A percentile compares a stretch with the other conserved stretches of the same genome.
Conservation (phyloP, 2,329 filamentous ascomycete species). For the Chaetothyriales sp. region DNA sequence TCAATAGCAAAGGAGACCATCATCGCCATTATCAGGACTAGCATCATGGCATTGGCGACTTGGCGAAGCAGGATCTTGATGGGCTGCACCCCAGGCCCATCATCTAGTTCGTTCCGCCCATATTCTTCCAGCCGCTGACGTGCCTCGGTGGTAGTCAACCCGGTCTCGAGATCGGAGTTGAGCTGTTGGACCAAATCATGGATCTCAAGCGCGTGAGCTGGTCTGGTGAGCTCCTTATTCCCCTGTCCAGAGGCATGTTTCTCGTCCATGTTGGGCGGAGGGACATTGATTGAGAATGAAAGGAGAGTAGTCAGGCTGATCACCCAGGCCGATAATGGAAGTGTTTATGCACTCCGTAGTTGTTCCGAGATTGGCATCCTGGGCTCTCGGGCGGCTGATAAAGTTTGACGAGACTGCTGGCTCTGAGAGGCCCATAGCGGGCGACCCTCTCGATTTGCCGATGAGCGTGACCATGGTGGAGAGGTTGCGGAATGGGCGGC, state of each 20-base stretch:
- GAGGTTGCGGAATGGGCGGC: too few species aligned
- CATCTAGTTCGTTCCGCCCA: slow-evolving; percentile 51
- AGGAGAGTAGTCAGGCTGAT: too few species aligned
- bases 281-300: too few species aligned
- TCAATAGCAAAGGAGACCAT: slow-evolving; percentile 41
- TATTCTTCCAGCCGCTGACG: slow-evolving; percentile 39
- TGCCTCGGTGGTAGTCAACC: slow-evolving; percentile 41
- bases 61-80: slow-evolving; percentile 54
- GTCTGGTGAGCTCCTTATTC: slow-evolving; percentile 41
- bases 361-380: too few species aligned
- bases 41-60: slow-evolving; percentile 53
- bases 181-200: slow-evolving; percentile 41
- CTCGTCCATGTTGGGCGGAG: too few species aligned
- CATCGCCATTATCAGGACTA: slow-evolving; percentile 46
- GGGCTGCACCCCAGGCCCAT: slow-evolving; percentile 51
- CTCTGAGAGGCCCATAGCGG: too few species aligned
- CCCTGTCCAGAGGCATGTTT: slow-evolving; percentile 31
- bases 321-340: too few species aligned
- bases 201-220: slow-evolving; percentile 47
- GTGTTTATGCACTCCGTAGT: too few species aligned
- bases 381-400: too few species aligned
- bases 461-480: too few species aligned
- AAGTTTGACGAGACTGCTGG: too few species aligned
- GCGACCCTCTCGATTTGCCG: too few species aligned
- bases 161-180: slow-evolving; percentile 40